phyloP scores from a whole-genome alignment of 257 asterid genomes.

The Scutellaria barbata region DNA sequence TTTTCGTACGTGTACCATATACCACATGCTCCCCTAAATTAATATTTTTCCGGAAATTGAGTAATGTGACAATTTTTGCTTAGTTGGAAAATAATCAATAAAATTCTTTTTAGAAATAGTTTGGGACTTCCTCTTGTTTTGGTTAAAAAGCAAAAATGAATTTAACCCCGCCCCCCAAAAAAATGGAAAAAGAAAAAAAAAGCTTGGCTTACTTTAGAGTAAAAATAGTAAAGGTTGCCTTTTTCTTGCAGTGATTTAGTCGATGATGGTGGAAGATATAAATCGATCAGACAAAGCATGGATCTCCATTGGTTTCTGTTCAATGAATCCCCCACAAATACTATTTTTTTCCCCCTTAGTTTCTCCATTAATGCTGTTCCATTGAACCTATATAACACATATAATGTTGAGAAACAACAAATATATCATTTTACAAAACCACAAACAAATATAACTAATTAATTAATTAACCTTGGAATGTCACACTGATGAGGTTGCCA shows the following conservation, averaged over 20 bases:
- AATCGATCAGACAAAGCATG: slow-evolving; percentile 63
- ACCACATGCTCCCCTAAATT: too few relatives aligned
- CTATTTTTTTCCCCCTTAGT: slow-evolving; percentile 60
- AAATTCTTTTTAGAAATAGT: too few relatives aligned
- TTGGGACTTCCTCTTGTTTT: too few relatives aligned
- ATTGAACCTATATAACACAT: slow-evolving; percentile 30
- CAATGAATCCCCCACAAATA: slow-evolving; percentile 71
- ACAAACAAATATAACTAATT: too few relatives aligned
- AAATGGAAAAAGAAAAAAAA: neutral
- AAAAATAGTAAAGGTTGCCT: slow-evolving; percentile 47
- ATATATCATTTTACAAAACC: too few relatives aligned
- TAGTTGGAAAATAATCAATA: too few relatives aligned
- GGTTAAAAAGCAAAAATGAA: neutral
- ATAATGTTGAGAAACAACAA: too few relatives aligned
- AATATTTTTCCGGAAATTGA: too few relatives aligned
- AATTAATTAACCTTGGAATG: slow-evolving; percentile 45
- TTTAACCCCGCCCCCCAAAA: too few relatives aligned
- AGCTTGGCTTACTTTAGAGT: slow-evolving; percentile 54
- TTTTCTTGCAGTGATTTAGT: slow-evolving; percentile 34
- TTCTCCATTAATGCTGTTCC: slow-evolving; percentile 58
- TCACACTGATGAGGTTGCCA: slow-evolving; percentile 65
- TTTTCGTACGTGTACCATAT: too few relatives aligned
- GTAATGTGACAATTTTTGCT: too few relatives aligned
- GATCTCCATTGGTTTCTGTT: slow-evolving; percentile 69
- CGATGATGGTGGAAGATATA: slow-evolving; percentile 42